Percentiles rank a stretch among this genome's conserved stretches.
phyloP scores from a whole-genome alignment of 31 red algal species.

The Odonthalia washingtoniensis region DNA sequence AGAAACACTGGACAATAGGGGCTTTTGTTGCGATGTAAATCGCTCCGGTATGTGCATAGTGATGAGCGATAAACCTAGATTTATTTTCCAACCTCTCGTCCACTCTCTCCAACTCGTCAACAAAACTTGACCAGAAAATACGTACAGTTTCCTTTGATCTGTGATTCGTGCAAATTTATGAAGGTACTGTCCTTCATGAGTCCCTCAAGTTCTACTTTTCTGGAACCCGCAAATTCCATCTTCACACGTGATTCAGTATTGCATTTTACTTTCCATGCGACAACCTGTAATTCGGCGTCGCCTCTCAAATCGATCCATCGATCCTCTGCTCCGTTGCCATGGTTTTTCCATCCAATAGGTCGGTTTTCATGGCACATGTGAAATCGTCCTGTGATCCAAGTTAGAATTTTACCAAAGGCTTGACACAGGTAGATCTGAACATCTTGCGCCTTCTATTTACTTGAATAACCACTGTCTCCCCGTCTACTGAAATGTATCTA shows the following conservation, averaged over 20 bases:
- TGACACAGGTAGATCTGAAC: not conserved
- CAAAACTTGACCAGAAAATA: not conserved
- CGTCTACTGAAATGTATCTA: constrained; percentile 7
- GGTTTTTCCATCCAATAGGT: not conserved
- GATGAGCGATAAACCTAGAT: not conserved
- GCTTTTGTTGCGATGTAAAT: not conserved
- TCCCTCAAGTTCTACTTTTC: not conserved
- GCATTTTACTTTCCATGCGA: not conserved
- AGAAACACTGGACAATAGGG: not conserved
- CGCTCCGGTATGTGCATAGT: not conserved
- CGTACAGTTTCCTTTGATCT: too few species aligned
- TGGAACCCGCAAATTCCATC: not conserved
- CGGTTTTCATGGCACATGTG: not conserved
- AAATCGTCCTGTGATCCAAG: not conserved
- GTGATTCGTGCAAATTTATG: not conserved
- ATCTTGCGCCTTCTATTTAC: not conserved
- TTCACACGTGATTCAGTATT: not conserved
- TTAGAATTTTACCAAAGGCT: not conserved
- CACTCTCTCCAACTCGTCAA: not conserved
- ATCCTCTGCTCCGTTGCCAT: not conserved
- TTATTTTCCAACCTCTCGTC: not conserved
- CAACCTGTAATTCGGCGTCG: not conserved
- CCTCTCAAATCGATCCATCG: not conserved
- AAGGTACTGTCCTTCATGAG: not conserved
- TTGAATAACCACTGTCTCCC: constrained; percentile 16